phyloP scores from a whole-genome alignment of 768 basidiomycete genomes.

The Amanita pallidorosea region DNA sequence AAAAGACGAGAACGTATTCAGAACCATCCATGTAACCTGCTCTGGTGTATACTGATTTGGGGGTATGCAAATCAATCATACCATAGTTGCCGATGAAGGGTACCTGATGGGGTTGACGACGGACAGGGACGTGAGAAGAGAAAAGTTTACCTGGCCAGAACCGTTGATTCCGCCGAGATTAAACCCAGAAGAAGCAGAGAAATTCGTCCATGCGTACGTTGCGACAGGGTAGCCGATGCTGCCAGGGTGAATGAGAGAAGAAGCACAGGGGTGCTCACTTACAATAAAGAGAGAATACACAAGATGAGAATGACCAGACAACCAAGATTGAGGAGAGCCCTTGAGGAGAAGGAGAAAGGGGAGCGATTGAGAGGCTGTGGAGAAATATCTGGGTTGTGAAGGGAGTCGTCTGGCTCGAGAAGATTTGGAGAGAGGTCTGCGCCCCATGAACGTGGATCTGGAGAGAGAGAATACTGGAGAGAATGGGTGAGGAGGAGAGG shows the following conservation, averaged over 20 bases:
- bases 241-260: background rate
- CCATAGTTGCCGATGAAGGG: conserved; percentile 51
- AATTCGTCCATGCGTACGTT: background rate
- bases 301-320: conserved; percentile 48
- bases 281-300: conserved; percentile 49
- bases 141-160: conserved; percentile 42
- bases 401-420: conserved; percentile 58
- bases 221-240: conserved; percentile 40
- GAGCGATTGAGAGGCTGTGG: conserved; percentile 18
- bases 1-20: conserved; percentile 53
- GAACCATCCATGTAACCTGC: conserved; percentile 49
- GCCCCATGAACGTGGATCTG: conserved; percentile 62
- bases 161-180: conserved; percentile 52
- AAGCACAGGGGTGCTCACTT: conserved; percentile 21
- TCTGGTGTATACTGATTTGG: conserved; percentile 43
- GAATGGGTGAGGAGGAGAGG: background rate
- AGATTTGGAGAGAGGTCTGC: conserved; percentile 42
- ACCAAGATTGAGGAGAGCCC: conserved; percentile 65
- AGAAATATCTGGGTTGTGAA: conserved; percentile 52
- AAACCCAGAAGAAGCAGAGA: conserved; percentile 13
- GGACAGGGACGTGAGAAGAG: conserved; percentile 14
- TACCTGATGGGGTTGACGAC: conserved; percentile 30
- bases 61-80: conserved; percentile 50
- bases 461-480: conserved; percentile 47
- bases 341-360: conserved; percentile 36